phyloP scores from a whole-genome alignment of 225 moss, liverwort and hornwort genomes.

The Neckera pumila region DNA sequence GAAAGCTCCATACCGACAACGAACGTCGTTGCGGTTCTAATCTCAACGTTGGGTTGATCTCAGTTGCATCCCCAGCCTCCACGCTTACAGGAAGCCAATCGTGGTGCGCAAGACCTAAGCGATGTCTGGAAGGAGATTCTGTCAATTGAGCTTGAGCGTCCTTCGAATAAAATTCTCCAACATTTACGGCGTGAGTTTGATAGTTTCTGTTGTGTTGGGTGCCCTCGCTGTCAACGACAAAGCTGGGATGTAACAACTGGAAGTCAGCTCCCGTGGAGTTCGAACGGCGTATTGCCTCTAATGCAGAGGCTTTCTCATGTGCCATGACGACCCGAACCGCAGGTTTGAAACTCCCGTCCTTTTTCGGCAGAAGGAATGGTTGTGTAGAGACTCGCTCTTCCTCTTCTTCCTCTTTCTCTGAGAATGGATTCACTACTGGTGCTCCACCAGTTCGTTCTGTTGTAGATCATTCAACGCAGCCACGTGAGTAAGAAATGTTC shows the following conservation, averaged over 20 bases:
- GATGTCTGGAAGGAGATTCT: not conserved
- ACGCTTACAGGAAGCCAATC: not conserved
- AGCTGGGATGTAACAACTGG: not conserved
- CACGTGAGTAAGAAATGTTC: not conserved
- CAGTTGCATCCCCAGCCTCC: not conserved
- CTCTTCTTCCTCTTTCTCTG: not conserved
- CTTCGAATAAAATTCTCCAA: not conserved
- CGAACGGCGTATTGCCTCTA: conserved; percentile 9
- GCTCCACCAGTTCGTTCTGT: not conserved
- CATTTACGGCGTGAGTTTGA: not conserved
- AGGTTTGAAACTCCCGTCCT: conserved; percentile 1
- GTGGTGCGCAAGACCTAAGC: not conserved
- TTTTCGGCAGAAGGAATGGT: not conserved
- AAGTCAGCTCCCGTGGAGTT: not conserved
- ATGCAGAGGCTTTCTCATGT: conserved; percentile 1
- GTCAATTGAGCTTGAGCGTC: not conserved
- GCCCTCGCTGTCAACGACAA: conserved; percentile 22
- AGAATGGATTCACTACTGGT: not conserved
- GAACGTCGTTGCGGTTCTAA: not conserved
- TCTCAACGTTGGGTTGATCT: not conserved
- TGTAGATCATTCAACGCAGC: not conserved
- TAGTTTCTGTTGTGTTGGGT: conserved; percentile 9
- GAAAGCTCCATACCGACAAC: not conserved
- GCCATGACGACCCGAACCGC: not conserved
- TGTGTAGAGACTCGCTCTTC: not conserved